phyloP scores from a whole-genome alignment of 495 filamentous ascomycete genomes.

The Tetracladium setigerum region DNA sequence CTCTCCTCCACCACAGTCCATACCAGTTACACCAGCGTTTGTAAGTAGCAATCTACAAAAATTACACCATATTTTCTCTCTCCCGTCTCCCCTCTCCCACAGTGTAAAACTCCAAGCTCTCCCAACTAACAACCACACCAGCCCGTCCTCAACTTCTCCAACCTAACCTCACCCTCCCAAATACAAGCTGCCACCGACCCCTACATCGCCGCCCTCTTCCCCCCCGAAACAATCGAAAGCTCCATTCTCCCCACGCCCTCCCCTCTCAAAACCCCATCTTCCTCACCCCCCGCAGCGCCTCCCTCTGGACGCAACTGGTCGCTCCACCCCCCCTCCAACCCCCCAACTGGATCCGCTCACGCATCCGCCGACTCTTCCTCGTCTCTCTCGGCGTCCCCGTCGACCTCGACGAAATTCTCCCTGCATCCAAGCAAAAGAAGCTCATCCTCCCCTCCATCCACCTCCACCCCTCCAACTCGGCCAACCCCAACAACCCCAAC shows the following conservation, averaged over 20 bases:
- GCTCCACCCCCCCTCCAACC: slow-evolving; percentile 92
- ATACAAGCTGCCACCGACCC: slow-evolving; percentile 42
- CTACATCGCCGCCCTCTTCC: slow-evolving; percentile 50
- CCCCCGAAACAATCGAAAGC: slow-evolving; percentile 38
- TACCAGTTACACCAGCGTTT: slow-evolving; percentile 34
- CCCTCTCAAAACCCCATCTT: slow-evolving; percentile 50
- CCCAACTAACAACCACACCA: slow-evolving; percentile 24
- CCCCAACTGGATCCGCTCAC: slow-evolving; percentile 95
- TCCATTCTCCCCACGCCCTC: slow-evolving; percentile 37
- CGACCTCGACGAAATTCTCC: slow-evolving; percentile 94
- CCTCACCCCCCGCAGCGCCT: slow-evolving; percentile 64
- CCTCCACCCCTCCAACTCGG: slow-evolving; percentile 29
- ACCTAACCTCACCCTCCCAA: slow-evolving; percentile 42
- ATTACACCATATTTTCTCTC: not conserved
- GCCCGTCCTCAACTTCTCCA: slow-evolving; percentile 67
- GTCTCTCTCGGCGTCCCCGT: slow-evolving; percentile 94
- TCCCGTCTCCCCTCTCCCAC: not conserved
- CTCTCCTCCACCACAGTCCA: slow-evolving; percentile 34
- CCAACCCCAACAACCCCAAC: not conserved
- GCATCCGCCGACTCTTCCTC: slow-evolving; percentile 91
- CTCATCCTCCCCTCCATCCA: slow-evolving; percentile 84
- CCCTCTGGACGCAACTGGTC: slow-evolving; percentile 93
- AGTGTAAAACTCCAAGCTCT: slow-evolving; percentile 25
- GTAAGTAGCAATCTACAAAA: slow-evolving; percentile 34
- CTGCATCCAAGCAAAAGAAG: slow-evolving; percentile 95